Evolutionary conservation across 2,329 filamentous ascomycete species (phyloP), one percentile per base, ranked within the genome.

Genomic region (Penicillium sp.): DNA sequence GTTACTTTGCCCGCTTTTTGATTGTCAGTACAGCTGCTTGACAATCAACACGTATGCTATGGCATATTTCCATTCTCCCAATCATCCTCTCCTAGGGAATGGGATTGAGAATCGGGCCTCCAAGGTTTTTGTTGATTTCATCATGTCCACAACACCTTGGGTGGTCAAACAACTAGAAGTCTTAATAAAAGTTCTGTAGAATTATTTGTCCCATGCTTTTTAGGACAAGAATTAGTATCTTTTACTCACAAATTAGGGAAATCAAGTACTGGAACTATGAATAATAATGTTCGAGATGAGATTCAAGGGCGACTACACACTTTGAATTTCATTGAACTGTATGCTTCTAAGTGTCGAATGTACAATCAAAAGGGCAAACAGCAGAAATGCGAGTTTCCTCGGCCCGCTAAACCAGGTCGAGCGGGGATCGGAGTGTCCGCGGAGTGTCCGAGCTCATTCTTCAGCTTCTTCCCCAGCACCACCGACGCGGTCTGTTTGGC

Each of bases 11-110:
- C 19, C 19, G 1, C 1, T 22, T 33, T 33, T 11, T 11, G 11
- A 33, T 33, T 33, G 1, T 33, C 11, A 8, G 1, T 33, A 11
- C 3, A 71, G 69, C 43, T 70, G 85, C 75, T 85, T 85, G 2
- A 92, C 90, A 1, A 90, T 89, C n/a, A 84, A 91, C 59, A 84
- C 84, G 3, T 94, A 95, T 72, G 87, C 90, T 0, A 83, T 95
- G 6, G 89, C 90, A 1, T 94, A 90, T 75, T 93, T 93, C 19
- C 19, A 22, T 22, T 71, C 77, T 93, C 4, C 90, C 91, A 13
- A 85, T 93, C 69, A 91, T 95, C 69, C 84, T 96, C 6, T 70
- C 72, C 13, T 65, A 76, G 30, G 82, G 82, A 35, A 84, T 93
- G 80, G 84, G 85, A 14, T 93, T 91, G 79, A 79, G 75, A 49